phyloP scores from a whole-genome alignment of 352 stramenopile species.

The Halophytophthora polymorphica region DNA sequence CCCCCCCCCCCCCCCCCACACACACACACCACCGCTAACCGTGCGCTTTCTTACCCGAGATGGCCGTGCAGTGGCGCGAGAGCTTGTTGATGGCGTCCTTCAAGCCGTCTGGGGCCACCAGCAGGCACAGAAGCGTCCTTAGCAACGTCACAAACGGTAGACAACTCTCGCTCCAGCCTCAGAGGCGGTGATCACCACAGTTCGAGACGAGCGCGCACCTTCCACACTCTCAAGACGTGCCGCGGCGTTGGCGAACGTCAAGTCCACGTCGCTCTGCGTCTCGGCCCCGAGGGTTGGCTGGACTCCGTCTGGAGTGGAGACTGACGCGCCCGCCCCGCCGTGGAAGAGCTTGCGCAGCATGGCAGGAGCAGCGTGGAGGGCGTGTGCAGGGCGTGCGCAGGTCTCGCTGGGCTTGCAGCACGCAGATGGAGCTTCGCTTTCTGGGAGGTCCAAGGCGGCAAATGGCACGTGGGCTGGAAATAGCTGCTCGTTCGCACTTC shows the following conservation, averaged over 20 bases:
- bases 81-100: constrained; percentile 41
- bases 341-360: constrained; percentile 67
- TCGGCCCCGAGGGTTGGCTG: constrained; percentile 4
- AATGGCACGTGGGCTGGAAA: no score
- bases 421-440: background rate
- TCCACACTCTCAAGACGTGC: constrained; percentile 37
- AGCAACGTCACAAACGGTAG: no score
- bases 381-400: constrained; percentile 1
- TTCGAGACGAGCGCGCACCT: no score
- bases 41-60: constrained; percentile 39
- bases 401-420: constrained; percentile 2
- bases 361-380: no score
- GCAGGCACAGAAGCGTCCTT: constrained; percentile 6
- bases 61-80: constrained; percentile 52
- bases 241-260: constrained; percentile 28
- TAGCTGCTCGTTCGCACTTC: no score
- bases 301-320: background rate
- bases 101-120: constrained; percentile 21
- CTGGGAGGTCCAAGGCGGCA: background rate
- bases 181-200: no score
- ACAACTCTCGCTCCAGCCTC: background rate
- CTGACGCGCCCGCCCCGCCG: constrained; percentile 12
- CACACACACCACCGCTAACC: no score
- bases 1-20: no score
- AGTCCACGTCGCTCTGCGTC: constrained; percentile 1